phyloP scores from a whole-genome alignment of 768 basidiomycete species.

The Mycena floridula region DNA sequence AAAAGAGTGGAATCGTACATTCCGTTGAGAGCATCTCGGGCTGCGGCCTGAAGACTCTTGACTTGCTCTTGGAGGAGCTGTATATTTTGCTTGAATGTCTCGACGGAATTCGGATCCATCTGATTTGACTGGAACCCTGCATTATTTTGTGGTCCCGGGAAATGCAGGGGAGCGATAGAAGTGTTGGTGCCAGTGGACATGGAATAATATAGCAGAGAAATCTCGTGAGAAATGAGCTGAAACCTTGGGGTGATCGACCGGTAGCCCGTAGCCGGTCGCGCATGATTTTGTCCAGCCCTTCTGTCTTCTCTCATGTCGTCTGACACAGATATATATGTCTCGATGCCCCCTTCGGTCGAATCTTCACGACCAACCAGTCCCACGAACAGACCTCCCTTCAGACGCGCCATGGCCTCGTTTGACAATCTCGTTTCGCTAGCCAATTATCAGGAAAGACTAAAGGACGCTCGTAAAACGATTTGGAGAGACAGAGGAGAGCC shows the following conservation, averaged over 20 bases:
- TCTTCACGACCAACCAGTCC: neutral
- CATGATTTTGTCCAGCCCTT: too few relatives aligned
- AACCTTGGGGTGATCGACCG: too few relatives aligned
- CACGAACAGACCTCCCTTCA: neutral
- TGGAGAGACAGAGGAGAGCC: conserved; percentile 79
- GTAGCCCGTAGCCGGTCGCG: too few relatives aligned
- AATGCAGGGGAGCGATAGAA: too few relatives aligned
- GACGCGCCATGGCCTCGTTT: conserved; percentile 60
- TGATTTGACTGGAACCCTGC: too few relatives aligned
- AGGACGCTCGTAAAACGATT: conserved; percentile 70
- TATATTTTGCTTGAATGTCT: conserved; percentile 55
- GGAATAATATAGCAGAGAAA: too few relatives aligned
- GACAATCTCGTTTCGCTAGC: conserved; percentile 82
- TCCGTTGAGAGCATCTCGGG: conserved; percentile 40
- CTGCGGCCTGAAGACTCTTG: conserved; percentile 38
- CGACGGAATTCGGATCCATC: conserved; percentile 58
- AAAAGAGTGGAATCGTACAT: conserved; percentile 37
- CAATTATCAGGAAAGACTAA: conserved; percentile 73
- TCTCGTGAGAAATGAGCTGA: too few relatives aligned
- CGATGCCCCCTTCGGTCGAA: too few relatives aligned
- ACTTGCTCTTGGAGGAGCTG: conserved; percentile 43
- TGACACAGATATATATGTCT: too few relatives aligned
- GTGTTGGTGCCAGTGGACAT: too few relatives aligned
- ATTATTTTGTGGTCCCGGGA: too few relatives aligned
- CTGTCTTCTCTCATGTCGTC: too few relatives aligned